Evolutionary conservation across 1,284 basidiomycete genomes (phyloP).

Genomic region (Pulchroboletus neoregius): DNA sequence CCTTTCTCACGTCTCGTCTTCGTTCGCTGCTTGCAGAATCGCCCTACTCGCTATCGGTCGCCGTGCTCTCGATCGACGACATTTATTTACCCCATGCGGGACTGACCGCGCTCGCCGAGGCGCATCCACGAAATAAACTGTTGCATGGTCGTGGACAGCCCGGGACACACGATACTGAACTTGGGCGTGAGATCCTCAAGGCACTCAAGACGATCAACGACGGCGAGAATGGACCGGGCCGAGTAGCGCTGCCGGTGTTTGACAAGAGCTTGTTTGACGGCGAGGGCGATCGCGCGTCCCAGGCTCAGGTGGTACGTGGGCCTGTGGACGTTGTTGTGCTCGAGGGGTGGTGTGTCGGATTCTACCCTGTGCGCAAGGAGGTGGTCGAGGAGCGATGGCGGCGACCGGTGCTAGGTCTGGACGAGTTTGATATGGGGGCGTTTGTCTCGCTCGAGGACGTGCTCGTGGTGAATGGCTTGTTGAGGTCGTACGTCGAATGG

Average conservation of each 20-base stretch:
- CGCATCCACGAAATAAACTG: constrained; percentile 58
- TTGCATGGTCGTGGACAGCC: constrained; percentile 80
- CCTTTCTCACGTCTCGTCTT: constrained; percentile 60
- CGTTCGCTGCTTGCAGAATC: constrained; percentile 45
- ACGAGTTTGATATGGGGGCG: constrained; percentile 29
- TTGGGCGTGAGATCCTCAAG: constrained; percentile 54
- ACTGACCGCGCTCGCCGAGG: constrained; percentile 50
- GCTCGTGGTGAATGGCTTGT: constrained; percentile 54
- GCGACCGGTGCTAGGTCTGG: constrained; percentile 36
- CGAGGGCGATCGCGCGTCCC: constrained; percentile 72
- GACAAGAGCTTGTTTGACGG: constrained; percentile 82
- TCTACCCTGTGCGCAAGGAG: constrained; percentile 43
- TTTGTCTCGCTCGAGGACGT: constrained; percentile 48
- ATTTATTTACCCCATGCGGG: constrained; percentile 72
- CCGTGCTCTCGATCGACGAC: constrained; percentile 80
- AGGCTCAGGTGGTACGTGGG: constrained; percentile 37
- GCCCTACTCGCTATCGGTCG: constrained; percentile 54
- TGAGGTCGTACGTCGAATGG: constrained; percentile 57
- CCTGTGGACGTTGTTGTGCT: constrained; percentile 84
- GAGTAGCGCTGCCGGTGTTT: constrained; percentile 71
- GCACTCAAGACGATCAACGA: constrained; percentile 48
- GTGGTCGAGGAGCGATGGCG: constrained; percentile 38
- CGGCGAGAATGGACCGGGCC: neutral
- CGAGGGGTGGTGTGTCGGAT: constrained; percentile 83
- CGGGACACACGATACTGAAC: constrained; percentile 78